Conservation (phyloP, 768 basidiomycete genomes). For the Pholiota molesta region DNA sequence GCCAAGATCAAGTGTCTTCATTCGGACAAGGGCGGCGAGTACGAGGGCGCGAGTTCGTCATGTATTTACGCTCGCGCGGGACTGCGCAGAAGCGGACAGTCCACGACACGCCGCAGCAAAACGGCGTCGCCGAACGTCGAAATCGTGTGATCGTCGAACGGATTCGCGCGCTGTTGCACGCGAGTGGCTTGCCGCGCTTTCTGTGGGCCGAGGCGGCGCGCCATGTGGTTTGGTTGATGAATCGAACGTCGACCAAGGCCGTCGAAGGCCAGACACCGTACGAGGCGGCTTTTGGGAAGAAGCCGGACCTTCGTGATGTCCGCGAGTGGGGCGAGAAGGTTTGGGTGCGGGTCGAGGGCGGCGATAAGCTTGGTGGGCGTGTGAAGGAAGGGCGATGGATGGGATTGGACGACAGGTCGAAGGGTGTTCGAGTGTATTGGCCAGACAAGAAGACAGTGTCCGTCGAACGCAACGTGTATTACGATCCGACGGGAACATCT, state of each 20-base stretch:
- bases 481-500: slow-evolving; percentile 16
- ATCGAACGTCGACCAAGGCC: slow-evolving; percentile 30
- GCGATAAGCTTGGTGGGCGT: neutral
- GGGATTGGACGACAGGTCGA: slow-evolving; percentile 31
- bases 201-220: slow-evolving; percentile 42
- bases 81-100: slow-evolving; percentile 39
- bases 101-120: slow-evolving; percentile 46
- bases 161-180: slow-evolving; percentile 37
- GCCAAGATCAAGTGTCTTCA: slow-evolving; percentile 34
- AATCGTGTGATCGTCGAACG: slow-evolving; percentile 40
- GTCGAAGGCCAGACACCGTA: slow-evolving; percentile 31
- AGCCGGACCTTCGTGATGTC: too few species aligned
- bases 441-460: slow-evolving; percentile 26
- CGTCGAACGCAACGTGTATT: slow-evolving; percentile 32
- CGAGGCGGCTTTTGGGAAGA: slow-evolving; percentile 25
- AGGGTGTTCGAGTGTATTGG: slow-evolving; percentile 36
- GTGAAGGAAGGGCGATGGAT: slow-evolving; percentile 33
- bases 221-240: slow-evolving; percentile 40
- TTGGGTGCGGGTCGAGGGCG: too few species aligned
- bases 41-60: slow-evolving; percentile 35
- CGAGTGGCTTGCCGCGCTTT: slow-evolving; percentile 20
- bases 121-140: slow-evolving; percentile 43
- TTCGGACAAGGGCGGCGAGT: slow-evolving; percentile 48
- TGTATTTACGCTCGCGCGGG: slow-evolving; percentile 36
- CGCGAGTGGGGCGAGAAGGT: too few species aligned